Conservation (phyloP, 805 yeast genomes). For the Grigorovia transvaalensis region DNA sequence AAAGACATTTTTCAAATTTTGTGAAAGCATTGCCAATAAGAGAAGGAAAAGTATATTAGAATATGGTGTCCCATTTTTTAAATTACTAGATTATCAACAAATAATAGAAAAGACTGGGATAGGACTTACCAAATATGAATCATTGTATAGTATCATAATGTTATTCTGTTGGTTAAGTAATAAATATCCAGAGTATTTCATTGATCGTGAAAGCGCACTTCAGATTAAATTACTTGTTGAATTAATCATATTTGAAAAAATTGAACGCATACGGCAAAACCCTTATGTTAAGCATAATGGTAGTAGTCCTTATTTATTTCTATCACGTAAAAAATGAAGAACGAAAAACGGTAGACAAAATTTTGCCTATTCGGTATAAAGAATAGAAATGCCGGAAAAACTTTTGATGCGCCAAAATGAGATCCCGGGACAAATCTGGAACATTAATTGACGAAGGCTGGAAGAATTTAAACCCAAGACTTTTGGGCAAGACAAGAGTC, state of each 20-base stretch:
- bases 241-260: slow-evolving; percentile 31
- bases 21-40: slow-evolving; percentile 46
- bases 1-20: slow-evolving; percentile 37
- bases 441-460: too few species aligned
- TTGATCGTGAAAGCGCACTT: slow-evolving; percentile 64
- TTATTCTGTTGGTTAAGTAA: slow-evolving; percentile 79
- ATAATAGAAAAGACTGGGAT: slow-evolving; percentile 18
- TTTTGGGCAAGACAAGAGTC: too few species aligned
- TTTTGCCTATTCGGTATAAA: too few species aligned
- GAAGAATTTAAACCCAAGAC: too few species aligned
- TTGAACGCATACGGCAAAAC: slow-evolving; percentile 25
- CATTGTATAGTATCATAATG: slow-evolving; percentile 54
- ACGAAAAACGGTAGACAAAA: too few species aligned
- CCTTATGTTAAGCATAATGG: slow-evolving; percentile 17
- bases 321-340: too few species aligned
- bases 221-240: slow-evolving; percentile 66
- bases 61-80: slow-evolving; percentile 28
- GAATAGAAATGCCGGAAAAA: too few species aligned
- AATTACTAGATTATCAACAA: slow-evolving; percentile 17
- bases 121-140: slow-evolving; percentile 37
- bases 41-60: slow-evolving; percentile 48
- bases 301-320: too few species aligned
- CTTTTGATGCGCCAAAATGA: too few species aligned
- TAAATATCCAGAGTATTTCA: slow-evolving; percentile 72
- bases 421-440: too few species aligned